Base-by-base conservation (phyloP, 2,329 filamentous ascomycete species). In the Chaetomium olivaceum region DNA sequence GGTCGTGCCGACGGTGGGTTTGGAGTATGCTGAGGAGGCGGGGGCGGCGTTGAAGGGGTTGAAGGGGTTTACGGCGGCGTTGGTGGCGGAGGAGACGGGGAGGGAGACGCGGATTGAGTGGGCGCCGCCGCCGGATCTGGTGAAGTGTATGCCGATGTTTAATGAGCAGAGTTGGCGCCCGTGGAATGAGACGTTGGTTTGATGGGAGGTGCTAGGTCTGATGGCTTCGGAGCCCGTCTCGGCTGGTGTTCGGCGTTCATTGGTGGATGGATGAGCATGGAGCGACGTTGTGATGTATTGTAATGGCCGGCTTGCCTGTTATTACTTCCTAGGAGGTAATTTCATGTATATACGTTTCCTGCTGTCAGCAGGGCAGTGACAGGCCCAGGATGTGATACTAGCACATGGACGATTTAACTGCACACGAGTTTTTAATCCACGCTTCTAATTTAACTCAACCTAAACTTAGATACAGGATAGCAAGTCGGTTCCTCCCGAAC, bases 1-100 rank as follows among this genome's bases (percentile, higher is more conserved):
- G 0, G 83, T 86, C 0, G 77, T 87, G 12, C 85, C 85, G 0
- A 79, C 77, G 2, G 80, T 88, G 2, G 86, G 84, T 68, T 73
- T 88, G 2, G 84, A 81, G 64, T 87, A 88, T 70, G 78, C 78
- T 5, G 76, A 84, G 65, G 77, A 80, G 1, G 75, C 74, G 4
- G 81, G 77, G 0, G 74, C 70, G 58, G 73, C 73, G 63, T 80
- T 85, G 33, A 88, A 87, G 73, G 68, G 74, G 8, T 63, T 76
- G 4, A 84, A 83, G 71, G 85, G 86, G 0, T 85, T 80, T 72
- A 78, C 80, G 72, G 73, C 19, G 63, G 67, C 14, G n/a, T 59
- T 51, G 52, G 58, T 43, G 0, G 60, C 62, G 0, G 76, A 77
- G 59, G 73, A 75, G 6, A 66, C 69, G 11, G 68, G 65, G 14